Evolutionary conservation across 352 stramenopile species (phyloP).

Genomic region (Phytopythium helicoides): DNA sequence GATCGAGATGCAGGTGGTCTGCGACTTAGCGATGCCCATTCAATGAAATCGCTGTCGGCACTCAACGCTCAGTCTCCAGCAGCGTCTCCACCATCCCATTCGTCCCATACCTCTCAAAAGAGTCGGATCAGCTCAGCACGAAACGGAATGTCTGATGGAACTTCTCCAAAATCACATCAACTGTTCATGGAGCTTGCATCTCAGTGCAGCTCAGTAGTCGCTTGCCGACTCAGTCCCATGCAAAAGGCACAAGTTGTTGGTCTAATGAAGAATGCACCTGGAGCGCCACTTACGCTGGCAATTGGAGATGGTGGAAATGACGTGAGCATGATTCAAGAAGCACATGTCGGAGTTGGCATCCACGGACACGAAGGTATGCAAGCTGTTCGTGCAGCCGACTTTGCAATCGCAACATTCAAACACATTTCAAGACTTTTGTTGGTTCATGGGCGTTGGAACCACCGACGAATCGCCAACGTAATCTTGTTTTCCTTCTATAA

Average conservation of each 20-base stretch:
- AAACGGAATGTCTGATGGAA: conserved; percentile 20
- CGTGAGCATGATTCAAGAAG: conserved; percentile 99
- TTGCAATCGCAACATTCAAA: conserved; percentile 81
- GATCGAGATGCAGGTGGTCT: conserved; percentile 8
- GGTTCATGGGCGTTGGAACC: conserved; percentile 85
- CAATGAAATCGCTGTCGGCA: conserved; percentile 48
- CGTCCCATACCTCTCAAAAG: conserved; percentile 11
- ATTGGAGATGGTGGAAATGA: conserved; percentile 99
- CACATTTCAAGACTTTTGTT: conserved; percentile 78
- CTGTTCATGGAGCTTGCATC: conserved; percentile 83
- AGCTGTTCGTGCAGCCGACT: conserved; percentile 79
- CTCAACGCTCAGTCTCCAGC: conserved; percentile 7
- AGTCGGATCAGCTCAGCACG: conserved; percentile 44
- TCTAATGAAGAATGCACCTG: conserved; percentile 86
- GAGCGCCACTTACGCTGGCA: conserved; percentile 88
- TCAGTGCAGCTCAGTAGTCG: conserved; percentile 85
- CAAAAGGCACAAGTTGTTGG: conserved; percentile 93
- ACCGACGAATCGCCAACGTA: conserved; percentile 71
- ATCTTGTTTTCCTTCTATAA: conserved; percentile 91
- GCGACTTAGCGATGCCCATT: conserved; percentile 34
- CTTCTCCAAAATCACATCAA: conserved; percentile 38
- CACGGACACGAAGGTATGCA: conserved; percentile 97
- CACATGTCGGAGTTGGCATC: conserved; percentile 98
- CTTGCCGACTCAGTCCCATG: conserved; percentile 87
- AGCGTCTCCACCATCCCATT: neutral